A percentile compares a stretch with the other conserved stretches of the same genome.
These are phyloP conservation scores for Prinsepia uniflora DNA, from an alignment of 306 rosid species.

Conservation along the genomic window DNA sequence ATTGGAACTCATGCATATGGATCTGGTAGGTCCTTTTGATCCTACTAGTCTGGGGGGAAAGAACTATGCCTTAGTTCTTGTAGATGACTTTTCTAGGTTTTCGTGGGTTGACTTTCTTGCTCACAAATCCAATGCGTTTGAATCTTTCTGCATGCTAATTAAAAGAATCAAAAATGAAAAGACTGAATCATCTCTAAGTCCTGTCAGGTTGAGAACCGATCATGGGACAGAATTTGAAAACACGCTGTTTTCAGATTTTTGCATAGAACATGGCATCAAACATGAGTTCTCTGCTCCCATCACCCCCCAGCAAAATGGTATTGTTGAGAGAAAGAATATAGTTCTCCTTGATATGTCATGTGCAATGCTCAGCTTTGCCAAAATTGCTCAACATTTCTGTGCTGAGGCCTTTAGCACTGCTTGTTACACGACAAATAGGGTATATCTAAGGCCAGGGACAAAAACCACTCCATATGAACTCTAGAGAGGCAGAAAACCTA, in stretches of 20 bases:
- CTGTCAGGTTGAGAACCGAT: not conserved
- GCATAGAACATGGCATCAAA: not conserved
- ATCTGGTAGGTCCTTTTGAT: not conserved
- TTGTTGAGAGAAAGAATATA: not conserved
- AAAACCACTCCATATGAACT: not conserved
- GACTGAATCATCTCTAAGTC: not conserved
- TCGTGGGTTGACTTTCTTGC: not conserved
- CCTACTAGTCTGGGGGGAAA: not conserved
- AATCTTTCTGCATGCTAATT: not conserved
- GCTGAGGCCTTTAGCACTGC: not conserved
- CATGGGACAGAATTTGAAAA: not conserved
- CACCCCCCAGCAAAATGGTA: not conserved
- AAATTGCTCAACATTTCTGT: not conserved
- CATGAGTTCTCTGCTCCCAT: not conserved
- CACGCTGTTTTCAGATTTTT: not conserved
- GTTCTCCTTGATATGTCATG: not conserved
- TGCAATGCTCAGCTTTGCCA: not conserved
- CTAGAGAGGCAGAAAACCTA: not conserved
- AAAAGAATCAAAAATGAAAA: not conserved
- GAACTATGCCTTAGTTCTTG: not conserved
- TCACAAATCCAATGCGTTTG: not conserved
- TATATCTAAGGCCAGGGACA: not conserved
- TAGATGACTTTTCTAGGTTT: not conserved
- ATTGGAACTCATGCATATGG: not conserved
- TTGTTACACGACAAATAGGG: not conserved